Conservation (phyloP, 192 early-diverging fungal genomes). For the Fimicolochytrium jonesii region DNA sequence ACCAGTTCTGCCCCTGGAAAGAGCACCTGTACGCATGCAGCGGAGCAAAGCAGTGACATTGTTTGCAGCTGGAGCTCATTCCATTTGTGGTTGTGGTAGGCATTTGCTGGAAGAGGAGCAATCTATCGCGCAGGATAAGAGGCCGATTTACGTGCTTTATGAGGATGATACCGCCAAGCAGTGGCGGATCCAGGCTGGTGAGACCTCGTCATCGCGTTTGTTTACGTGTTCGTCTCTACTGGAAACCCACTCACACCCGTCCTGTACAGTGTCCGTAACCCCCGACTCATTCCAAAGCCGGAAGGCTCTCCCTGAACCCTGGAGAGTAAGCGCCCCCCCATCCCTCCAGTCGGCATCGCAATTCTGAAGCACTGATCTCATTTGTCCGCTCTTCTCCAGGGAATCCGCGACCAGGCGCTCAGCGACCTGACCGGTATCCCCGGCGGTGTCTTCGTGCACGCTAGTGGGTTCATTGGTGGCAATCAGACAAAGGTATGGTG, state of each 20-base stretch:
- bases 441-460: slow-evolving; percentile 86
- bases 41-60: neutral
- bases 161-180: slow-evolving; percentile 57
- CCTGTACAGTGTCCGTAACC: slow-evolving; percentile 24
- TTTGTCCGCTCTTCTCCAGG: slow-evolving; percentile 33
- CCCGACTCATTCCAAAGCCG: slow-evolving; percentile 55
- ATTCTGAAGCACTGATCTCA: neutral
- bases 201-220: too few relatives aligned
- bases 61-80: slow-evolving; percentile 18
- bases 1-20: slow-evolving; percentile 90
- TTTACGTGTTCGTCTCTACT: too few relatives aligned
- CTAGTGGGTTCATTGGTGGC: slow-evolving; percentile 81
- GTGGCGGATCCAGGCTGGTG: slow-evolving; percentile 78
- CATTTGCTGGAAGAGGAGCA: slow-evolving; percentile 40
- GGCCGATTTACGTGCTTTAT: slow-evolving; percentile 71
- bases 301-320: slow-evolving; percentile 71
- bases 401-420: slow-evolving; percentile 80
- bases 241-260: neutral
- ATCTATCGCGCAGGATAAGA: slow-evolving; percentile 18
- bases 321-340: slow-evolving; percentile 21
- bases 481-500: slow-evolving; percentile 70
- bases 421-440: slow-evolving; percentile 69
- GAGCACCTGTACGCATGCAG: slow-evolving; percentile 74
- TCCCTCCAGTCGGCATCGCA: neutral
- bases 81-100: neutral